These are phyloP conservation scores for Fusarium multiceps DNA, from an alignment of 2,329 filamentous ascomycete species.

Conservation along the genomic window DNA sequence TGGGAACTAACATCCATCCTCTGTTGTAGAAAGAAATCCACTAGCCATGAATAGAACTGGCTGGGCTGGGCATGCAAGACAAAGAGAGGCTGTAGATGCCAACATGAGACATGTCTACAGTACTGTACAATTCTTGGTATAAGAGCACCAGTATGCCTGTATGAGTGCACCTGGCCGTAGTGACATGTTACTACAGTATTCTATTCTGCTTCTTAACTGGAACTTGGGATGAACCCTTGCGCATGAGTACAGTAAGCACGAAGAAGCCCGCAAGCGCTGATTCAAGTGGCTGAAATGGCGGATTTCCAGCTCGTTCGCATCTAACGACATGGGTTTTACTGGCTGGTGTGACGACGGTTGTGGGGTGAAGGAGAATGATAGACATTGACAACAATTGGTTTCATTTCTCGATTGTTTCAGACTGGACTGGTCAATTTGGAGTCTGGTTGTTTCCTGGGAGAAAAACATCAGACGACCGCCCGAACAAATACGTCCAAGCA, in stretches of 20 bases:
- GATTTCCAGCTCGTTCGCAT: background rate
- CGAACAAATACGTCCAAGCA: background rate
- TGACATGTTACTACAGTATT: background rate
- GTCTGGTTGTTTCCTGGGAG: background rate
- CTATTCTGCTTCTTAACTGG: background rate
- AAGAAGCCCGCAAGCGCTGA: conserved; percentile 20
- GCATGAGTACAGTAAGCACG: conserved; percentile 27
- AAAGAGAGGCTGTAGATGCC: background rate
- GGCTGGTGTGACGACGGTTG: conserved; percentile 21
- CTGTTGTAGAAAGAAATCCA: background rate
- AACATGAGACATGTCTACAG: background rate
- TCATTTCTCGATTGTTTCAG: conserved; percentile 7
- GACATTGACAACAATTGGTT: conserved; percentile 6
- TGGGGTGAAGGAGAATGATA: conserved; percentile 15
- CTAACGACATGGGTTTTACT: conserved; percentile 6
- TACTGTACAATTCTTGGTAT: background rate
- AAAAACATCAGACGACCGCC: background rate
- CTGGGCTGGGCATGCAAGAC: conserved; percentile 9
- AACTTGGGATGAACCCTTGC: conserved; percentile 4
- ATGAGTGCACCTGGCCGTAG: background rate
- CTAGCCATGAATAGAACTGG: conserved; percentile 10
- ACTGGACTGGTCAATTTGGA: background rate
- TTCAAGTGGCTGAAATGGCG: conserved; percentile 31
- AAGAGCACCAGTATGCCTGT: background rate
- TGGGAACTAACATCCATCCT: conserved; percentile 9